Base-by-base conservation (phyloP, 2,329 filamentous ascomycete species). In the Claviceps sp. region DNA sequence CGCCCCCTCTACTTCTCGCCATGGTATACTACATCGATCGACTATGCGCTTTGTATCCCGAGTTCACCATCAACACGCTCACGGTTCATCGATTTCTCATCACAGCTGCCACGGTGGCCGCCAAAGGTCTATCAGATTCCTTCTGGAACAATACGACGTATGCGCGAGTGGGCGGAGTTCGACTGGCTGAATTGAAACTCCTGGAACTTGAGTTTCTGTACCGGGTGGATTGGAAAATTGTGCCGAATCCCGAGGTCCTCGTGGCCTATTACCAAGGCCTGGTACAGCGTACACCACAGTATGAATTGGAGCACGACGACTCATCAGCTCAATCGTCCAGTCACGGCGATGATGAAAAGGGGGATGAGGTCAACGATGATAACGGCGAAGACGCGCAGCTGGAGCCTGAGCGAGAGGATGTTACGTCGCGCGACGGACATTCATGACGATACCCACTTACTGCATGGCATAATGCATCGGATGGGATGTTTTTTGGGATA, bases 21-120 rank as follows among this genome's bases (percentile, higher is more conserved):
- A 97, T 98, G 88, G 93, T 98, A 52, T 98, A 94, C 65, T 98
- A 97, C 63, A 97, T 98, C 61, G 93, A 98, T 69, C 84, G 89
- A 36, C 77, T 98, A 22, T 98, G 91, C 68, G 84, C 87, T 11
- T 75, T 95, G 53, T 98, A 96, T 65, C 86, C 88, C 3, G 86
- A 91, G 46, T 98, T 98, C 66, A 96, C 90, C 29, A 94, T 98
- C 59, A 95, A 90, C 64, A 95, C 88, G 46, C 75, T 98, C 20
- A 98, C 93, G 0, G 91, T 98, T 3, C 93, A 98, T 70, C 89
- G 93, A 8, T 98, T 97, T 63, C 78, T 98, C 9, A 98, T 98
- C 58, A 93, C 91, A 1, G 89, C 90, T 20, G 91, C 90, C 9
- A 96, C 93, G 0, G 93, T 98, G 4, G 93, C 91, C 6, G 88